These are phyloP conservation scores for Lentinula lateritia DNA, from an alignment of 768 basidiomycete genomes.

Conservation along the genomic window DNA sequence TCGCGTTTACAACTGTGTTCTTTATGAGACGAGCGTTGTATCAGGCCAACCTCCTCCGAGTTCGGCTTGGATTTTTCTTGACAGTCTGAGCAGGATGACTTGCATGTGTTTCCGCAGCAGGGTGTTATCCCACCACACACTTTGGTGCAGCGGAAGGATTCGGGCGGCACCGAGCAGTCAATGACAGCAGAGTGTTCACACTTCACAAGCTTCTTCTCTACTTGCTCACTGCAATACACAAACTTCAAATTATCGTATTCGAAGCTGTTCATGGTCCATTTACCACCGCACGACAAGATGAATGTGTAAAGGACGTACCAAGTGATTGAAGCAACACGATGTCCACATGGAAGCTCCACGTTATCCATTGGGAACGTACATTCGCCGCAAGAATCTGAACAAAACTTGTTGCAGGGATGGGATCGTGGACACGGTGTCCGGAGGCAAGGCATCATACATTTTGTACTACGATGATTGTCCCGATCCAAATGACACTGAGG, in stretches of 20 bases:
- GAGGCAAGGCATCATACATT: slow-evolving; percentile 44
- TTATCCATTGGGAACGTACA: slow-evolving; percentile 43
- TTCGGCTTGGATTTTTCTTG: slow-evolving; percentile 18
- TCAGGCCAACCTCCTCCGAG: not conserved
- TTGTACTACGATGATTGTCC: slow-evolving; percentile 41
- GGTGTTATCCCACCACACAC: slow-evolving; percentile 38
- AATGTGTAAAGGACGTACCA: slow-evolving; percentile 35
- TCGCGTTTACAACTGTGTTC: slow-evolving; percentile 44
- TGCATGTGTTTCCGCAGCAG: slow-evolving; percentile 53
- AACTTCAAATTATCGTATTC: slow-evolving; percentile 36
- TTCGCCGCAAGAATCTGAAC: slow-evolving; percentile 45
- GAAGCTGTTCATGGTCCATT: slow-evolving; percentile 27
- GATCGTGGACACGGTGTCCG: slow-evolving; percentile 41
- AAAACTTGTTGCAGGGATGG: slow-evolving; percentile 55
- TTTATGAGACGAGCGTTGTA: slow-evolving; percentile 29
- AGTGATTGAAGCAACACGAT: slow-evolving; percentile 32
- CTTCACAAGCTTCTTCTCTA: slow-evolving; percentile 37
- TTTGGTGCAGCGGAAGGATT: slow-evolving; percentile 29
- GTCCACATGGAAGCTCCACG: slow-evolving; percentile 55
- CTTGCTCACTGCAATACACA: slow-evolving; percentile 35
- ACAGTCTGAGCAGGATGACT: slow-evolving; percentile 43
- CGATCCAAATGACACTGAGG: slow-evolving; percentile 61
- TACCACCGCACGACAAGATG: not conserved
- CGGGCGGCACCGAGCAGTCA: slow-evolving; percentile 41
- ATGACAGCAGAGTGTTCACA: slow-evolving; percentile 52